Conservation (phyloP, 306 rosid species). For the Corylus heterophylla region DNA sequence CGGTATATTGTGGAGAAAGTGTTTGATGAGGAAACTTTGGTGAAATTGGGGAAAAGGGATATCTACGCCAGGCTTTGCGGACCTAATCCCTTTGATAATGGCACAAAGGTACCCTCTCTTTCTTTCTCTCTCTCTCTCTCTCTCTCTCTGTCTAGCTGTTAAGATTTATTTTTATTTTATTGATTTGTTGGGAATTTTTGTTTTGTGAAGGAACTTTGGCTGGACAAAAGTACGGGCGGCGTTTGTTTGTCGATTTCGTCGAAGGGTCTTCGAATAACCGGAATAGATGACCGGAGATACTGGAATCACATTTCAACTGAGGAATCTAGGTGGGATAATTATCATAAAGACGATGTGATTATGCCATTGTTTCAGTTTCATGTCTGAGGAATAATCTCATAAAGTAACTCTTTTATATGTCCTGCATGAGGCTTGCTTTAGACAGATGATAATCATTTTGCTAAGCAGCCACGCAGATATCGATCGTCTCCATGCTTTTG, state of each 20-base stretch:
- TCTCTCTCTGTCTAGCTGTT: slow-evolving; percentile 7
- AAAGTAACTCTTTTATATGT: neutral
- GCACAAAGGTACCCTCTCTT: slow-evolving; percentile 55
- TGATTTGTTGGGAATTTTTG: neutral
- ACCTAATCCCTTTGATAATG: slow-evolving; percentile 57
- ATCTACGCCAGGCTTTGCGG: slow-evolving; percentile 67
- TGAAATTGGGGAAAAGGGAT: slow-evolving; percentile 57
- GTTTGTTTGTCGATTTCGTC: slow-evolving; percentile 67
- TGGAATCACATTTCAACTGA: slow-evolving; percentile 71
- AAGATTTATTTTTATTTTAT: slow-evolving; percentile 1
- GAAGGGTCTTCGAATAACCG: slow-evolving; percentile 71
- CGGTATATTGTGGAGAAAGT: slow-evolving; percentile 54
- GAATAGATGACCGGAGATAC: slow-evolving; percentile 92
- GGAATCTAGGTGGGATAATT: slow-evolving; percentile 75
- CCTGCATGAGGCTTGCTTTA: neutral
- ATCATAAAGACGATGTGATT: neutral
- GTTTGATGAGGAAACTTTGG: slow-evolving; percentile 31
- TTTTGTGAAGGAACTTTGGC: slow-evolving; percentile 68
- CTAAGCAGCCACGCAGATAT: neutral
- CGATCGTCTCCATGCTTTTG: neutral
- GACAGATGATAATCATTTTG: neutral
- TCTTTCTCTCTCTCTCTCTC: neutral
- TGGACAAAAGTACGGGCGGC: slow-evolving; percentile 69
- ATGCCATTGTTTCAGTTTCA: neutral
- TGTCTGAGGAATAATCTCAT: neutral